phyloP scores from a whole-genome alignment of 768 basidiomycete genomes.

The Fomitopsis serialis region DNA sequence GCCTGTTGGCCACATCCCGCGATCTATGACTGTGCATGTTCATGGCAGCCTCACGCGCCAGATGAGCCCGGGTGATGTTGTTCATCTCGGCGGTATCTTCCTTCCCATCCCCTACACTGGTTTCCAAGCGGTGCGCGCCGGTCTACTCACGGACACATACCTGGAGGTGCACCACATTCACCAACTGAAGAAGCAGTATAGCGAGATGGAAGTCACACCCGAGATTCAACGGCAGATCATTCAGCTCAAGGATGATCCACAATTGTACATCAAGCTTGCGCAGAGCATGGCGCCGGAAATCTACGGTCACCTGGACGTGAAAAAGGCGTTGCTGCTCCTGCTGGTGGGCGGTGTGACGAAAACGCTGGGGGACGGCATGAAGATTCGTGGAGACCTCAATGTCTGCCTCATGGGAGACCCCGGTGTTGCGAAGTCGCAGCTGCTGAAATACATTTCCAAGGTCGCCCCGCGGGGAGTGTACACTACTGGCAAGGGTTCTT shows the following conservation, averaged over 20 bases:
- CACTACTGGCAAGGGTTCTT: conserved; percentile 97
- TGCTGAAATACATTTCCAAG: conserved; percentile 97
- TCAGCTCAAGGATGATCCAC: conserved; percentile 65
- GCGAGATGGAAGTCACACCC: conserved; percentile 88
- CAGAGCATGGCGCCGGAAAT: conserved; percentile 97
- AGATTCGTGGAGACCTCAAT: conserved; percentile 96
- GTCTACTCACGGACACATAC: conserved; percentile 95
- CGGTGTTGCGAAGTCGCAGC: conserved; percentile 96
- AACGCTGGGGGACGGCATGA: conserved; percentile 94
- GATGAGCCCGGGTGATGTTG: conserved; percentile 94
- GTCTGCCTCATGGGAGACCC: conserved; percentile 99
- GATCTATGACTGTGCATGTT: conserved; percentile 96
- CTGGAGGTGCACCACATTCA: conserved; percentile 87
- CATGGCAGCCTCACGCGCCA: conserved; percentile 84
- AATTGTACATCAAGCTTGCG: conserved; percentile 84
- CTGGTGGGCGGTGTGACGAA: conserved; percentile 97
- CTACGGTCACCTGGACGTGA: conserved; percentile 95
- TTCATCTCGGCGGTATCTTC: conserved; percentile 94
- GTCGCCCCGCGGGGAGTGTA: conserved; percentile 97
- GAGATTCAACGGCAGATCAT: conserved; percentile 68
- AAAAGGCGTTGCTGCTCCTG: conserved; percentile 88
- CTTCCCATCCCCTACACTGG: conserved; percentile 97
- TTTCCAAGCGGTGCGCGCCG: conserved; percentile 94
- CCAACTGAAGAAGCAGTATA: conserved; percentile 97
- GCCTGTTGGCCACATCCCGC: conserved; percentile 97